These are phyloP conservation scores for Breynia disticha DNA, from an alignment of 441 rosid genomes.

Conservation along the genomic window DNA sequence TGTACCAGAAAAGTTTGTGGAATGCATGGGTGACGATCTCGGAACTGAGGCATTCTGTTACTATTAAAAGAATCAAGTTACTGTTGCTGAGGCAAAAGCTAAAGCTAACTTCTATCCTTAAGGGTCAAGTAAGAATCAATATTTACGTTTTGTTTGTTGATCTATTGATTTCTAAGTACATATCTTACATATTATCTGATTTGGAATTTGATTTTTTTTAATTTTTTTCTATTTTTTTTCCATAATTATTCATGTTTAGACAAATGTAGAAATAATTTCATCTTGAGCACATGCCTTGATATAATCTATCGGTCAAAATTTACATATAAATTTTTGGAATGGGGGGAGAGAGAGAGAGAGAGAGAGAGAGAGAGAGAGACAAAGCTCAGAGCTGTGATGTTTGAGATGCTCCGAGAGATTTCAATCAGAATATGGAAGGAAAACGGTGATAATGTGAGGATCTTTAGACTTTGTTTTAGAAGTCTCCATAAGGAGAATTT, in stretches of 20 bases:
- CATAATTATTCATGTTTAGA: background rate
- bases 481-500: too few species aligned
- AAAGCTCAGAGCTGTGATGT: too few species aligned
- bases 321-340: too few species aligned
- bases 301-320: background rate
- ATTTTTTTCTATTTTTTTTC: conserved; percentile 3
- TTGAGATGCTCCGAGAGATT: too few species aligned
- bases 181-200: conserved; percentile 1
- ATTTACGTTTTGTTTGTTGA: conserved; percentile 2
- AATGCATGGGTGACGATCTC: conserved; percentile 58
- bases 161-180: too few species aligned
- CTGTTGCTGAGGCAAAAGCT: conserved; percentile 59
- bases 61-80: conserved; percentile 50
- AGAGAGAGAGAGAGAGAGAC: too few species aligned
- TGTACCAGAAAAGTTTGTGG: conserved; percentile 54
- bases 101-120: conserved; percentile 59
- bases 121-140: conserved; percentile 51
- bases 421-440: too few species aligned
- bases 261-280: background rate
- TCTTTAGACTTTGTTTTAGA: too few species aligned
- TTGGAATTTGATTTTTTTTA: conserved; percentile 6
- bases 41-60: conserved; percentile 66
- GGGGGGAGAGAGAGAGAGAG: too few species aligned
- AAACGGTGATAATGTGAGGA: too few species aligned
- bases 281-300: background rate